Evolutionary conservation across 331 rosid species (phyloP).

Genomic region (Acacia concinna): DNA sequence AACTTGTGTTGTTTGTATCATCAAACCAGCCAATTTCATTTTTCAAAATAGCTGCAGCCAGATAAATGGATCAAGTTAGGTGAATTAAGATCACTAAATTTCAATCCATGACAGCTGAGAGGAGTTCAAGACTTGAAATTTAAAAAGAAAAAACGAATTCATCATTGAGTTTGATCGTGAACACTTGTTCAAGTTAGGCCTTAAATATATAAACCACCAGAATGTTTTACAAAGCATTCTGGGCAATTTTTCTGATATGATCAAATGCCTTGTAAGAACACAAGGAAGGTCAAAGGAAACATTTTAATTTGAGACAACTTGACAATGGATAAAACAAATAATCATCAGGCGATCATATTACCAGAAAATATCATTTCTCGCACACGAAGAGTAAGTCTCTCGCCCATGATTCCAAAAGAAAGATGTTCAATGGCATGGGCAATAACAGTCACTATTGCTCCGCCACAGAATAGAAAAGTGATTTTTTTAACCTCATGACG

Average conservation of each 20-base stretch:
- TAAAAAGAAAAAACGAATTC: constrained; percentile 6
- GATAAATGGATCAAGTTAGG: constrained; percentile 21
- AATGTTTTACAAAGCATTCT: not conserved
- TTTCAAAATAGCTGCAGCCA: constrained; percentile 80
- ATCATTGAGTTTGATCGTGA: constrained; percentile 23
- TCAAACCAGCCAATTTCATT: constrained; percentile 98
- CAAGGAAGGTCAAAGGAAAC: constrained; percentile 12
- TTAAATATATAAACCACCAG: constrained; percentile 9
- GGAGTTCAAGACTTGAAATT: constrained; percentile 1
- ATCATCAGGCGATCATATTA: constrained; percentile 31
- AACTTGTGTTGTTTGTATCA: constrained; percentile 75
- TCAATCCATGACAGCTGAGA: not conserved
- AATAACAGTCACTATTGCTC: constrained; percentile 64
- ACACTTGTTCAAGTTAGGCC: not conserved
- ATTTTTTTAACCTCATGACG: constrained; percentile 65
- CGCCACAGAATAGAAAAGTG: constrained; percentile 72
- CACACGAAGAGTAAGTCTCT: constrained; percentile 90
- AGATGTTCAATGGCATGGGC: constrained; percentile 86
- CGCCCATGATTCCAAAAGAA: constrained; percentile 93
- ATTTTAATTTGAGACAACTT: not conserved
- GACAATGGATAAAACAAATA: not conserved
- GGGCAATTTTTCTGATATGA: not conserved
- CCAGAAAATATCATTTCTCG: constrained; percentile 90
- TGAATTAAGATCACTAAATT: constrained; percentile 1
- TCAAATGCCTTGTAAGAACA: constrained; percentile 1